Conservation (phyloP, 2,329 filamentous ascomycete species). For the Xylariomycetidae sp. region DNA sequence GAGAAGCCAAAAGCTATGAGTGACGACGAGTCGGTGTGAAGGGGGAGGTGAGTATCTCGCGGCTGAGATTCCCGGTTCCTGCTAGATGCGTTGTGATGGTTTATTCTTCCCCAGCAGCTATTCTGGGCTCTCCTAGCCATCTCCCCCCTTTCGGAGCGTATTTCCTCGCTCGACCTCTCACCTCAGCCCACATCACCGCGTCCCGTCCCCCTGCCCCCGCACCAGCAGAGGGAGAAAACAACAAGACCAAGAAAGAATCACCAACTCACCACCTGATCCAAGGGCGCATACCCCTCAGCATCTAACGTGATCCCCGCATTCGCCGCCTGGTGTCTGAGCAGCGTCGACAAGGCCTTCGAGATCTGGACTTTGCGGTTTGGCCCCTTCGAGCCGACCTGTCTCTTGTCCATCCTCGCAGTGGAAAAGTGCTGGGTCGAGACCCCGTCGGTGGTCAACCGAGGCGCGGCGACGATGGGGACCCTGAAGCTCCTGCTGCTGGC, state of each 20-base stretch:
- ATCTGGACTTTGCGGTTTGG: constrained; percentile 42
- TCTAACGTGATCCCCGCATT: constrained; percentile 53
- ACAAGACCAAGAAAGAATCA: constrained; percentile 3
- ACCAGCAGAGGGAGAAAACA: constrained; percentile 5
- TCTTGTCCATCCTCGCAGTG: constrained; percentile 27
- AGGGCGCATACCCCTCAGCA: constrained; percentile 50
- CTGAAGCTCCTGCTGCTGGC: no score
- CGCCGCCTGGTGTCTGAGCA: constrained; percentile 51
- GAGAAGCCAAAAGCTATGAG: no score
- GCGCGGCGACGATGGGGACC: constrained; percentile 5
- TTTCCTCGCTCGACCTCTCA: no score
- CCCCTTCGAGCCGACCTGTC: constrained; percentile 23
- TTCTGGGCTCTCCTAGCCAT: no score
- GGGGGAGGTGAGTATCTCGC: no score
- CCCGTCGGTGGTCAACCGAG: constrained; percentile 16
- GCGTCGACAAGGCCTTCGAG: constrained; percentile 47
- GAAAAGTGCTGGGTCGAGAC: constrained; percentile 26
- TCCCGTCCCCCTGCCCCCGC: background rate
- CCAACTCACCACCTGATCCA: constrained; percentile 52
- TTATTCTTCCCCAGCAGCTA: no score
- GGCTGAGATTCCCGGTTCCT: no score
- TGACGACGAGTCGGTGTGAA: no score
- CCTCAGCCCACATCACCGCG: no score
- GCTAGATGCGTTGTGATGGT: no score
- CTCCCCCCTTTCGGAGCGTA: no score